Base-by-base conservation (phyloP, 2,329 filamentous ascomycete species). In the Macroventuria anomochaeta region DNA sequence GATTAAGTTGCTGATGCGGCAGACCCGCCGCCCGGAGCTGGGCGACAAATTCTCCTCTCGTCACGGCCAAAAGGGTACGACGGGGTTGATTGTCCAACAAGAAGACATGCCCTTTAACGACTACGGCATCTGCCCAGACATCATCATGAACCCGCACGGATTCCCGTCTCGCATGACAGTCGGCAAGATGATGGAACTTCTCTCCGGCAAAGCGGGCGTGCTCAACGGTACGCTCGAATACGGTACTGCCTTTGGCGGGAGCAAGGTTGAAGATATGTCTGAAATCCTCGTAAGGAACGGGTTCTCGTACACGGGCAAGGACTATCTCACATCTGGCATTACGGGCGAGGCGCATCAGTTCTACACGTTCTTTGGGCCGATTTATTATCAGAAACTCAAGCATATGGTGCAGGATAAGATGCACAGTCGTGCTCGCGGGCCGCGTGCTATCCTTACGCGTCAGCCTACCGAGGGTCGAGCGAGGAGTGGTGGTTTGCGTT, bases 341-440 rank as follows among this genome's bases (percentile, higher is more conserved):
- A 97, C 95, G 0, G 96, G 95, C 67, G 95, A 99, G 77, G 86
- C 90, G 0, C 82, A 97, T 5, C 92, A 96, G 60, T 93, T 93
- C 11, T 97, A 97, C 77, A 92, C 99, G 71, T 99, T 97, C 82
- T 96, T 96, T 73, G 95, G 95, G 0, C 95, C 95, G 10, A 99
- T 99, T 76, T 99, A 96, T 81, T 99, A 99, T 80, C 95, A 99
- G 80, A 96, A 96, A 63, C 85, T 99, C 62, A 99, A 99, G 84
- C 95, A 99, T 83, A 99, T 99, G 95, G 95, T 99, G 3, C 93
- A 97, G 75, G 95, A 99, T 75, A 99, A 99, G 80, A 97, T 99
- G 95, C 95, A 99, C 78, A 93, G 91, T 26, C 91, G 95, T 57
- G 88, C 93, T 2, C 88, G 91, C 12, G 96, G 96, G 0, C 96